These are phyloP conservation scores for Seiridium unicorne DNA, from an alignment of 2,329 filamentous ascomycete species.

Conservation along the genomic window DNA sequence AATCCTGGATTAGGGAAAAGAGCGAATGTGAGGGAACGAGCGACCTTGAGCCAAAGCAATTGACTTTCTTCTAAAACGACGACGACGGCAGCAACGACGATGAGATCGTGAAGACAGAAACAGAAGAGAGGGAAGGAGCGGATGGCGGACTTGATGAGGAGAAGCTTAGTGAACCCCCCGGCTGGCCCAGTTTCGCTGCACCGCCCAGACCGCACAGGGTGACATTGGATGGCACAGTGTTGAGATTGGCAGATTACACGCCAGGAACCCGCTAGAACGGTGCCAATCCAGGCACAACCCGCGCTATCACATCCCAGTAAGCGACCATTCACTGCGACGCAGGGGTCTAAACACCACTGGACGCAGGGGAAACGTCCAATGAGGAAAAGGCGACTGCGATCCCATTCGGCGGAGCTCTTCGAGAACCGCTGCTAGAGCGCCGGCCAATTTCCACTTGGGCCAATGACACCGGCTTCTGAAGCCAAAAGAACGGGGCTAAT, in stretches of 20 bases:
- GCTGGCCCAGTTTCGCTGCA: background rate
- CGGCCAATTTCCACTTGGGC: conserved; percentile 2
- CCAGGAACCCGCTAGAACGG: background rate
- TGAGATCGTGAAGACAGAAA: conserved; percentile 31
- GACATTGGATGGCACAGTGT: conserved; percentile 6
- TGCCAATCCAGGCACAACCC: background rate
- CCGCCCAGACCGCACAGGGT: background rate
- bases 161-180: background rate
- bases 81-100: conserved; percentile 31
- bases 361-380: background rate
- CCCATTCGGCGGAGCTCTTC: conserved; percentile 19
- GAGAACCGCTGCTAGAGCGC: conserved; percentile 8
- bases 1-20: conserved; percentile 32
- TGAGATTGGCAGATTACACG: background rate
- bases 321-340: background rate
- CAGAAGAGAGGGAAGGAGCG: conserved; percentile 19
- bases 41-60: conserved; percentile 25
- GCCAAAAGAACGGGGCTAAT: conserved; percentile 4
- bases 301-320: background rate
- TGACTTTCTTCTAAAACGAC: conserved; percentile 22
- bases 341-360: background rate
- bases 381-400: conserved; percentile 19
- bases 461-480: background rate
- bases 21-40: conserved; percentile 35
- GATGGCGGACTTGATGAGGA: background rate